Base-by-base conservation (phyloP, 768 basidiomycete genomes). In the Mrakia hoshinonis region DNA sequence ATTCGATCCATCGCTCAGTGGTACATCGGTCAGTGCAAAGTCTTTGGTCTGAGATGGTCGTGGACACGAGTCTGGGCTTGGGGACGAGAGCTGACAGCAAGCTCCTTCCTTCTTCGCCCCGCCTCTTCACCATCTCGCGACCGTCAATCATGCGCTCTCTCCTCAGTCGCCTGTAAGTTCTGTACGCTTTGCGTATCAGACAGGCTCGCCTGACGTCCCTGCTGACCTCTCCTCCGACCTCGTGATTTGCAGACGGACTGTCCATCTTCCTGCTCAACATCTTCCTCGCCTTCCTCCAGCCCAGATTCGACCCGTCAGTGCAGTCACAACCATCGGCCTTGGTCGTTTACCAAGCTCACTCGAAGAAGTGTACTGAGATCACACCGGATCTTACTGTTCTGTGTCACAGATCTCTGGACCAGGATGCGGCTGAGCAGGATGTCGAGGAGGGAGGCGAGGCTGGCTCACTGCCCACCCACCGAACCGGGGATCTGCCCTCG, bases 221-320 rank as follows among this genome's bases (percentile, higher is more conserved):
- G 75, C 48, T 20, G 20, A 18, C 20, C 29, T 18, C 5, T 26
- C 55, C 26, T 49, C 34, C 38, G 31, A n/a, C 31, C 67, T 73
- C 55, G 75, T 74, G 67, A 68, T 68, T 63, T 36, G 22, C 73
- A 90, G 89, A 95, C 78, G 94, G 90, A 22, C 88, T 90, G 75
- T 93, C 91, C 38, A 97, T 96, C 75, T 97, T 97, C 81, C 86
- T 95, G 74, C 85, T 97, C 72, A 96, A 99, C 82, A 86, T 99
- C 67, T 87, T 99, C 68, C 85, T 99, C 75, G 95, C 96, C 1
- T 99, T 99, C 84, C 84, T 99, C 22, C 94, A 97, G 82, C 96
- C 96, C 43, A 91, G 89, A 79, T 98, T 99, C 79, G 96, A 99
- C 80, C 95, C 96, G 58, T 61, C 22, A 31, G 58, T 61, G 12